Conservation (phyloP, 495 filamentous ascomycete species). For the Podospora sp. region DNA sequence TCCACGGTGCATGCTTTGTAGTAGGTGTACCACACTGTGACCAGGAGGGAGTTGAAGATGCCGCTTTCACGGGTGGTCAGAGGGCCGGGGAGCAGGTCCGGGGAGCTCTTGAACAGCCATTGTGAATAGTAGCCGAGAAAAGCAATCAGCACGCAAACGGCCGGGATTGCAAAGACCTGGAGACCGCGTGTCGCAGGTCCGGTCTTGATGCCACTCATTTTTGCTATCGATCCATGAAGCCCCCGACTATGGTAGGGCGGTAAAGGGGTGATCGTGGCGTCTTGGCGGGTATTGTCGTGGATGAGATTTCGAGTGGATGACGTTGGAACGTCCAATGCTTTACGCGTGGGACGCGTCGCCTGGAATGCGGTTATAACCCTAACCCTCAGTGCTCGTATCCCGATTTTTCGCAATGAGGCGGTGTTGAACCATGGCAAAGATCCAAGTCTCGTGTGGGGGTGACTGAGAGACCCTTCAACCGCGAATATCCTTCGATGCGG, state of each 20-base stretch:
- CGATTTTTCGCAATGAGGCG: too few species aligned
- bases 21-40: conserved; percentile 79
- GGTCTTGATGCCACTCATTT: conserved; percentile 31
- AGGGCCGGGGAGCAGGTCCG: conserved; percentile 66
- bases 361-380: background rate
- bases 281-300: background rate
- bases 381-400: background rate
- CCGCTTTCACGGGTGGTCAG: conserved; percentile 61
- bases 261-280: background rate
- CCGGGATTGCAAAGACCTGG: conserved; percentile 63
- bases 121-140: conserved; percentile 88
- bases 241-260: background rate
- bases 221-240: conserved; percentile 21
- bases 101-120: conserved; percentile 65
- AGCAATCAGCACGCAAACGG: conserved; percentile 66
- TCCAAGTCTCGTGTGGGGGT: too few species aligned
- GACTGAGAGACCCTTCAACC: too few species aligned
- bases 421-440: too few species aligned
- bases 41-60: conserved; percentile 74
- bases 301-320: background rate
- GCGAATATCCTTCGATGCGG: too few species aligned
- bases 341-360: background rate
- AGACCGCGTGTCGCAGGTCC: conserved; percentile 36
- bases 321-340: background rate
- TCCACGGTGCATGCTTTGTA: conserved; percentile 73